A percentile compares a stretch with the other conserved stretches of the same genome.
phyloP scores from a whole-genome alignment of 345 rosid genomes.

The Rubroshorea leprosula region DNA sequence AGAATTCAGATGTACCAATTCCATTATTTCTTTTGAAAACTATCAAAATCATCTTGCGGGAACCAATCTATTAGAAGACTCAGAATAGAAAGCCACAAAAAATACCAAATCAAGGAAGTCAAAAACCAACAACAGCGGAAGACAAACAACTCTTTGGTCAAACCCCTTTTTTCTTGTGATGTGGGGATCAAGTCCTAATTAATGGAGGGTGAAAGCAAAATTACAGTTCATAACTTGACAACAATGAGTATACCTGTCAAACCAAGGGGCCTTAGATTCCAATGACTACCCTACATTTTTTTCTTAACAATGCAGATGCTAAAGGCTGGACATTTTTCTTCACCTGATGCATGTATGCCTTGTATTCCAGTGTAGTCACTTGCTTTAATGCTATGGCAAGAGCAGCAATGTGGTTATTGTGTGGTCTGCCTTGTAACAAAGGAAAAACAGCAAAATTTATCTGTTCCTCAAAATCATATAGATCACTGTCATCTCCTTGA shows the following conservation, averaged over 20 bases:
- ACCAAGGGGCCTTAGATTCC: constrained; percentile 71
- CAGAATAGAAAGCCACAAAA: too few species aligned
- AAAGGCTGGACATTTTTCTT: constrained; percentile 80
- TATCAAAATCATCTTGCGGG: too few species aligned
- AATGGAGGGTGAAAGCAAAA: too few species aligned
- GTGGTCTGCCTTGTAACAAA: constrained; percentile 89
- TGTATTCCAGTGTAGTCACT: constrained; percentile 67
- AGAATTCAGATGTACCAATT: too few species aligned
- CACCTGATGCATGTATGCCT: constrained; percentile 80
- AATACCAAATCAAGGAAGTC: too few species aligned
- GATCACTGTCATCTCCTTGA: constrained; percentile 51
- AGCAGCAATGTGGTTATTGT: constrained; percentile 87
- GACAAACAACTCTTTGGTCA: too few species aligned
- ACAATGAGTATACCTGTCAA: constrained; percentile 47
- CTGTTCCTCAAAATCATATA: constrained; percentile 79
- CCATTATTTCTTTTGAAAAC: too few species aligned
- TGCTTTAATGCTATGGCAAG: constrained; percentile 71
- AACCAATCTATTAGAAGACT: too few species aligned
- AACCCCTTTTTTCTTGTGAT: too few species aligned
- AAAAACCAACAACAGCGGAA: too few species aligned
- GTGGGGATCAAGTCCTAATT: too few species aligned
- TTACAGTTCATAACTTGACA: too few species aligned
- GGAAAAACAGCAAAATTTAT: constrained; percentile 89
- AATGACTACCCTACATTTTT: constrained; percentile 75
- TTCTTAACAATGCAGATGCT: constrained; percentile 58